Evolutionary conservation across 2,329 filamentous ascomycete species (phyloP).

Genomic region (Herpotrichia juniperi): DNA sequence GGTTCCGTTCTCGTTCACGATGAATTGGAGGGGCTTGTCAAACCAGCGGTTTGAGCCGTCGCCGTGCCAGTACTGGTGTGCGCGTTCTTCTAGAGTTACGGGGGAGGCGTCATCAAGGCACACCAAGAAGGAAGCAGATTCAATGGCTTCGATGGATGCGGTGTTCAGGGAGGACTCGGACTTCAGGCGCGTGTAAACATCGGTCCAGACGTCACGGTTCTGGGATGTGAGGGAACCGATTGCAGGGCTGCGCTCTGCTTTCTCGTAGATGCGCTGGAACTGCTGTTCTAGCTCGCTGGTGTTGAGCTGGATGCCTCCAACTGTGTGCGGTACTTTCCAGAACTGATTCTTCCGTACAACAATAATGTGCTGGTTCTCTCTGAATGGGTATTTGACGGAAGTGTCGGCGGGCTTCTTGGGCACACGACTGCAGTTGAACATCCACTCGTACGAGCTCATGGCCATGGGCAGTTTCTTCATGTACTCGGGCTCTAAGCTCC

Average conservation of each 20-base stretch:
- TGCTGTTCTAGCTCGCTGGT: conserved; percentile 88
- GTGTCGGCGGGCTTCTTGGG: conserved; percentile 82
- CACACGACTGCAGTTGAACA: conserved; percentile 95
- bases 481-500: conserved; percentile 91
- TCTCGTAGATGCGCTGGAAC: conserved; percentile 83
- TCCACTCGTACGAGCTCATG: conserved; percentile 98
- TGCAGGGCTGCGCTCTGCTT: conserved; percentile 73
- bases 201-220: conserved; percentile 92
- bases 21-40: conserved; percentile 98
- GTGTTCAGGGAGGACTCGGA: conserved; percentile 80
- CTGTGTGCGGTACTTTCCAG: conserved; percentile 86
- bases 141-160: conserved; percentile 77
- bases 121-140: conserved; percentile 87
- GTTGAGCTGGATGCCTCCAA: conserved; percentile 84
- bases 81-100: conserved; percentile 92
- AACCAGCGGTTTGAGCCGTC: conserved; percentile 96
- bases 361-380: conserved; percentile 84
- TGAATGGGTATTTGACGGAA: conserved; percentile 76
- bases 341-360: conserved; percentile 96
- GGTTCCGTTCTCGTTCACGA: conserved; percentile 96
- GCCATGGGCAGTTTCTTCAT: conserved; percentile 98
- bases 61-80: conserved; percentile 97
- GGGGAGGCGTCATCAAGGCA: conserved; percentile 92
- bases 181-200: conserved; percentile 69
- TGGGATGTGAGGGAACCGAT: conserved; percentile 88